Evolutionary conservation across 768 basidiomycete species (phyloP).

Genomic region (Suillus bovinus): DNA sequence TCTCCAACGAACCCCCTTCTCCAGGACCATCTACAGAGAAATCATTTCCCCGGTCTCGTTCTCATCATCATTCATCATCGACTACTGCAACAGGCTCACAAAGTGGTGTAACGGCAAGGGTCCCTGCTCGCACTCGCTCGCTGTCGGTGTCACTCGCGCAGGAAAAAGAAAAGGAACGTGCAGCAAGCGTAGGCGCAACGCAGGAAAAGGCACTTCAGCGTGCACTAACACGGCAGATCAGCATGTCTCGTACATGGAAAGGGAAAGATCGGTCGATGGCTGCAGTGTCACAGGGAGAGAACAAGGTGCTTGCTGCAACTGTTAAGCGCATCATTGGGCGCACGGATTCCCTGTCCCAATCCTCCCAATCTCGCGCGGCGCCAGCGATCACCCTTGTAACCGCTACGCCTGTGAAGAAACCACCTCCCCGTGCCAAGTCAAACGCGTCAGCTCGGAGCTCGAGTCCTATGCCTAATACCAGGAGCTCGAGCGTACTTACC

Average conservation of each 20-base stretch:
- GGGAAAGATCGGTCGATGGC: constrained; percentile 28
- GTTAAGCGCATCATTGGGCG: neutral
- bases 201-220: constrained; percentile 44
- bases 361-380: constrained; percentile 10
- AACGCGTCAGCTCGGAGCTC: constrained; percentile 13
- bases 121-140: neutral
- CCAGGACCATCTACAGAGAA: neutral
- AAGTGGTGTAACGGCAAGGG: constrained; percentile 6
- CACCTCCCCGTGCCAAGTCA: constrained; percentile 15
- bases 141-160: neutral
- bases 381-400: constrained; percentile 45
- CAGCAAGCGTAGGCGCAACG: constrained; percentile 36
- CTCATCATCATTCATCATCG: neutral
- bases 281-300: constrained; percentile 19
- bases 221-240: constrained; percentile 67
- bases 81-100: neutral
- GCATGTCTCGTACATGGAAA: constrained; percentile 75
- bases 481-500: neutral
- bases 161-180: neutral
- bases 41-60: neutral
- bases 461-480: neutral
- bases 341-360: neutral
- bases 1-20: neutral
- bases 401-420: constrained; percentile 51
- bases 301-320: constrained; percentile 17